phyloP scores from a whole-genome alignment of 345 rosid species.

The Camelina sativa region DNA sequence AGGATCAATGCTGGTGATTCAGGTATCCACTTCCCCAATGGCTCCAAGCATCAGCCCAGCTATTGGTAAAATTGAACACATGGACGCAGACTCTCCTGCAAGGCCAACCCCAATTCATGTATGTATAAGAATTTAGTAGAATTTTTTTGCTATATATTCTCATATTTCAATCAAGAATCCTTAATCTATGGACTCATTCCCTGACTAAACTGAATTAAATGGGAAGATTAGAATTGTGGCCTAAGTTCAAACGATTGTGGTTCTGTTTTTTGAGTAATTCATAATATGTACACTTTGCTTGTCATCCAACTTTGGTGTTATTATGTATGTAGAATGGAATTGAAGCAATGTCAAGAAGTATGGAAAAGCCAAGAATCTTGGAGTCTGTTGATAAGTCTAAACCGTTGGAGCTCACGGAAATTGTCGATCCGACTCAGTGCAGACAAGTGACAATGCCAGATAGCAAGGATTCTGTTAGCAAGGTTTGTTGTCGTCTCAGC shows the following conservation, averaged over 20 bases:
- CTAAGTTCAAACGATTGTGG: slow-evolving; percentile 2
- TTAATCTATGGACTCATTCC: slow-evolving; percentile 1
- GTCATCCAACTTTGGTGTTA: slow-evolving; percentile 18
- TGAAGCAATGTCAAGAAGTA: slow-evolving; percentile 73
- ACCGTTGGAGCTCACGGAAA: slow-evolving; percentile 82
- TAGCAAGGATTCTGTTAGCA: slow-evolving; percentile 73
- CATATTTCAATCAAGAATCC: not conserved
- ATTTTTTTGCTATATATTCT: not conserved
- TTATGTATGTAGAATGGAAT: slow-evolving; percentile 71
- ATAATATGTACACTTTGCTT: slow-evolving; percentile 1
- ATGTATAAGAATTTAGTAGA: slow-evolving; percentile 24
- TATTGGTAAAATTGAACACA: slow-evolving; percentile 55
- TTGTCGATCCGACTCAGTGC: slow-evolving; percentile 69
- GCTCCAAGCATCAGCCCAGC: slow-evolving; percentile 49
- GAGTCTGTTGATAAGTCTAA: slow-evolving; percentile 74
- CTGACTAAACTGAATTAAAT: slow-evolving; percentile 5
- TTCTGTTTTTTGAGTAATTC: slow-evolving; percentile 14
- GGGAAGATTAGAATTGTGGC: slow-evolving; percentile 10
- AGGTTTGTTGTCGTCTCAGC: slow-evolving; percentile 55
- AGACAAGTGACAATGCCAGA: slow-evolving; percentile 76
- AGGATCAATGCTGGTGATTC: slow-evolving; percentile 19
- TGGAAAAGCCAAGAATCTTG: slow-evolving; percentile 73
- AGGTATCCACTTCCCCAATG: slow-evolving; percentile 54
- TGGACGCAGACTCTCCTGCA: slow-evolving; percentile 57
- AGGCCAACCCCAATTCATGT: slow-evolving; percentile 50